These are phyloP conservation scores for Phialocephala sp. DNA, from an alignment of 2,329 filamentous ascomycete species.

Conservation along the genomic window DNA sequence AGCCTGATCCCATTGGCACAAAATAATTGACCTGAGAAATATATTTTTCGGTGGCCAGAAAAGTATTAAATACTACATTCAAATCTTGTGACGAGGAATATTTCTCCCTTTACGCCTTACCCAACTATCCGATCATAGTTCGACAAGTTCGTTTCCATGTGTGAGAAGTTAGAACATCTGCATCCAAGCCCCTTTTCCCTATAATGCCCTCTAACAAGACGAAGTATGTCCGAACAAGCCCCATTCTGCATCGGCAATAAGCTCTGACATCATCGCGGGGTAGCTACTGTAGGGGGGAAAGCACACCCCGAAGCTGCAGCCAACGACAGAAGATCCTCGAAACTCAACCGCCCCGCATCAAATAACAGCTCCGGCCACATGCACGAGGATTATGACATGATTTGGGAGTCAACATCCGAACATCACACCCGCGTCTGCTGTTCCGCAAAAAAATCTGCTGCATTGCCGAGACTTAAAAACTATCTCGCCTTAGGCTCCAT, in stretches of 20 bases:
- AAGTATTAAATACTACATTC: too few species aligned
- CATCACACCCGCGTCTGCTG: not conserved
- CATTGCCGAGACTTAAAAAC: not conserved
- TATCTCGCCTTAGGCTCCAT: not conserved
- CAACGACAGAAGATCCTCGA: not conserved
- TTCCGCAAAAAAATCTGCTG: not conserved
- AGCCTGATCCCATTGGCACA: not conserved
- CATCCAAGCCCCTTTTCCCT: not conserved
- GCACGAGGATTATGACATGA: not conserved
- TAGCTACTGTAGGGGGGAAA: not conserved
- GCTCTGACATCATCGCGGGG: conserved; percentile 23
- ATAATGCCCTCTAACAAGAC: not conserved
- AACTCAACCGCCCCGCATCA: not conserved
- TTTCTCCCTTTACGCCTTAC: too few species aligned
- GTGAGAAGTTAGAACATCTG: not conserved
- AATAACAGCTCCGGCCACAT: not conserved
- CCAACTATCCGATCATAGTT: too few species aligned
- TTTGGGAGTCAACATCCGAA: not conserved
- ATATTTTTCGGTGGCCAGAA: too few species aligned
- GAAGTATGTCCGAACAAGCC: conserved; percentile 1
- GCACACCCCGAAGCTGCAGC: not conserved
- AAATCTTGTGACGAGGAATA: too few species aligned
- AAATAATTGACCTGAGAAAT: too few species aligned
- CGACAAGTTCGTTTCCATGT: not conserved
- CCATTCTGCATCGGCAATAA: not conserved